These are phyloP conservation scores for Coniferiporia weirii DNA, from an alignment of 1,284 basidiomycete species.

Conservation along the genomic window DNA sequence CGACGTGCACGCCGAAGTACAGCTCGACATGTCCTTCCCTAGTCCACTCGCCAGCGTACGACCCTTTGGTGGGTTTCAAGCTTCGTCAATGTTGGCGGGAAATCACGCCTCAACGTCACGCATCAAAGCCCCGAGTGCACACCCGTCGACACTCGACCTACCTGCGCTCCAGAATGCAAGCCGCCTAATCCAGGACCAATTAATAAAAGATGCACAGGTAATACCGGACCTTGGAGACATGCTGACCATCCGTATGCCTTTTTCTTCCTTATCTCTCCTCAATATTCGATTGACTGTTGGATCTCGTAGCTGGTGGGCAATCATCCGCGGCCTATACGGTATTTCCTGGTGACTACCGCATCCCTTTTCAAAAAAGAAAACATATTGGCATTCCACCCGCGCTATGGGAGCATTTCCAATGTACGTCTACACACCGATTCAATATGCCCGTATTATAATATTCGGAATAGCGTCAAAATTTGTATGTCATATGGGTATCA, in stretches of 20 bases:
- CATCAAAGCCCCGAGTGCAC: constrained; percentile 11
- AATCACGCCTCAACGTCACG: constrained; percentile 16
- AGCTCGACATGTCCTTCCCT: constrained; percentile 3
- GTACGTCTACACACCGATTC: constrained; percentile 36
- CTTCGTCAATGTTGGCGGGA: neutral
- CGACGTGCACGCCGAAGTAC: neutral
- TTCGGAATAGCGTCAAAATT: constrained; percentile 44
- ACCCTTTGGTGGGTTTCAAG: constrained; percentile 9
- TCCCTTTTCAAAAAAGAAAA: constrained; percentile 76
- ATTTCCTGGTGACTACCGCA: constrained; percentile 71
- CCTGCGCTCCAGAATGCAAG: constrained; percentile 60
- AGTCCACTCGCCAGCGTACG: neutral
- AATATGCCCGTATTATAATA: constrained; percentile 22
- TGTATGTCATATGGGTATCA: constrained; percentile 69
- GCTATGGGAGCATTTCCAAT: constrained; percentile 77
- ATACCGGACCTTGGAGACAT: constrained; percentile 71
- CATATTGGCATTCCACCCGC: constrained; percentile 78
- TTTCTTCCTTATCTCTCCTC: neutral
- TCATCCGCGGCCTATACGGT: constrained; percentile 74
- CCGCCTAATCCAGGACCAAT: constrained; percentile 58
- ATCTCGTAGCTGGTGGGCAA: constrained; percentile 46
- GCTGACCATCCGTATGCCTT: constrained; percentile 46
- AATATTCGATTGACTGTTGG: constrained; percentile 17
- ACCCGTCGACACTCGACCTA: constrained; percentile 47
- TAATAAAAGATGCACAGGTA: constrained; percentile 63